Evolutionary conservation across 139 green algal genomes (phyloP).

Genomic region (Prasinococcaceae sp.): DNA sequence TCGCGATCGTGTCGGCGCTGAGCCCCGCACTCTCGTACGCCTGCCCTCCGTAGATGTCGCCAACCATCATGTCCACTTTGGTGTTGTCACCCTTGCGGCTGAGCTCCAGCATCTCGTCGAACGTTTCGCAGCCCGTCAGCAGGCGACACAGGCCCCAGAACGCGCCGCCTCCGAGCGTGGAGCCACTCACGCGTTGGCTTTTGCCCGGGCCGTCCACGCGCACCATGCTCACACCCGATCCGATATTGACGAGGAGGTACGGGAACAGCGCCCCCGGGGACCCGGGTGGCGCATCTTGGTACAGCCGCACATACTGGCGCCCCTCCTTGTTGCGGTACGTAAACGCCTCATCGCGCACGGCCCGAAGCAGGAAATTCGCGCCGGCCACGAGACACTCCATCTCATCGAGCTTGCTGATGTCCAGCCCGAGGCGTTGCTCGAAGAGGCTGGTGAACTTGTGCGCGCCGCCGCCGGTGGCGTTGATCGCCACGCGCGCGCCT

Average conservation of each 20-base stretch:
- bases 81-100: slow-evolving; percentile 63
- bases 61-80: slow-evolving; percentile 96
- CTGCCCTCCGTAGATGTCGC: slow-evolving; percentile 92
- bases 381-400: slow-evolving; percentile 81
- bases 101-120: slow-evolving; percentile 95
- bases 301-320: slow-evolving; percentile 24
- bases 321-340: slow-evolving; percentile 44
- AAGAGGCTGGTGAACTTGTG: slow-evolving; percentile 80
- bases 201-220: slow-evolving; percentile 25
- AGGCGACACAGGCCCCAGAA: slow-evolving; percentile 93
- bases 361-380: slow-evolving; percentile 85
- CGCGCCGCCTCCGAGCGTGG: slow-evolving; percentile 89
- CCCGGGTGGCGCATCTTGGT: too few relatives aligned
- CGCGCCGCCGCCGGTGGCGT: slow-evolving; percentile 54
- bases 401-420: slow-evolving; percentile 81
- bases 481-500: slow-evolving; percentile 2
- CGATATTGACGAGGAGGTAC: slow-evolving; percentile 97
- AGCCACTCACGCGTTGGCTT: slow-evolving; percentile 76
- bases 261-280: slow-evolving; percentile 57
- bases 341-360: slow-evolving; percentile 89
- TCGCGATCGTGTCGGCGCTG: slow-evolving; percentile 82
- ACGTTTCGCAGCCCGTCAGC: slow-evolving; percentile 36
- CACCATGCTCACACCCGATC: slow-evolving; percentile 86
- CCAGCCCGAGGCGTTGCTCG: slow-evolving; percentile 65
- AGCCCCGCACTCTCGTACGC: slow-evolving; percentile 80